A percentile compares a stretch with the other conserved stretches of the same genome.
Conservation (phyloP, 345 rosid genomes). For the Pugionium dolabratum region DNA sequence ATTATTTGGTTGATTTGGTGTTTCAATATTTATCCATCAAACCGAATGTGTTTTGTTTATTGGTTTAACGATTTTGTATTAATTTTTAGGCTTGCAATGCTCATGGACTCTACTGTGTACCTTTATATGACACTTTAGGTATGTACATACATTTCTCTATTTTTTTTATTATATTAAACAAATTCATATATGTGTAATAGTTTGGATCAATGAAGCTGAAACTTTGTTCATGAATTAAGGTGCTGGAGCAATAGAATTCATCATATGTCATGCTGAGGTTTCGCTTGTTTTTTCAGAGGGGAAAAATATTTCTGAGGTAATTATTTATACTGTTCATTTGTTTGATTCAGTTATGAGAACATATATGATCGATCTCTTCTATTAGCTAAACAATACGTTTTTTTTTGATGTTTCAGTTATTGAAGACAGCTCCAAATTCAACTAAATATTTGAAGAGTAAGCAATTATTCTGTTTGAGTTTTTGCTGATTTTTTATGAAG, state of each 20-base stretch:
- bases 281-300: conserved; percentile 88
- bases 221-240: conserved; percentile 50
- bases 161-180: not conserved
- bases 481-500: not conserved
- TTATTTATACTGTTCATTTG: not conserved
- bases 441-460: conserved; percentile 71
- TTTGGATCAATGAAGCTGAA: conserved; percentile 4
- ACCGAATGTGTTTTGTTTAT: not conserved
- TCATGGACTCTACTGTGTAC: conserved; percentile 94
- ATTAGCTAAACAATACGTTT: not conserved
- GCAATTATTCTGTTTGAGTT: conserved; percentile 28
- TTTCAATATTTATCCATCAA: no score
- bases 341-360: conserved; percentile 1
- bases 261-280: conserved; percentile 85
- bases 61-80: conserved; percentile 4
- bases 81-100: conserved; percentile 94
- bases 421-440: conserved; percentile 78
- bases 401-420: conserved; percentile 52
- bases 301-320: conserved; percentile 87
- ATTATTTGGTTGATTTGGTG: not conserved
- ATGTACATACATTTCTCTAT: conserved; percentile 23
- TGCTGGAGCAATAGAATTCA: conserved; percentile 88
- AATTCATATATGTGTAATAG: not conserved
- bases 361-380: not conserved
- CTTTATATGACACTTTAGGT: conserved; percentile 97